These are phyloP conservation scores for Aspergillus hancockii DNA, from an alignment of 495 filamentous ascomycete genomes.

Conservation along the genomic window DNA sequence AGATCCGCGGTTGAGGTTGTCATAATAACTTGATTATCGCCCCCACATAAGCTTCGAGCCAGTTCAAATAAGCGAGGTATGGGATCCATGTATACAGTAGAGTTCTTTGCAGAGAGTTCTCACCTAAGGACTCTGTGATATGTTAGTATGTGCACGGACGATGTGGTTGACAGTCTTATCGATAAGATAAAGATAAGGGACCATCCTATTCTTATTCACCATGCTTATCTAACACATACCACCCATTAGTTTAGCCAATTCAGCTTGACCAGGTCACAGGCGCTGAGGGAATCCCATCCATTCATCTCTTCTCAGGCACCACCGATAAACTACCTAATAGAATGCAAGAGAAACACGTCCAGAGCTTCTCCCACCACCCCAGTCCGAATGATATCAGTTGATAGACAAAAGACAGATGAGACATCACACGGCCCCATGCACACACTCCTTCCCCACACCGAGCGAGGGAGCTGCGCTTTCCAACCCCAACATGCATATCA, in stretches of 20 bases:
- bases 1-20: slow-evolving; percentile 3
- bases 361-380: not conserved
- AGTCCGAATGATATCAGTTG: not conserved
- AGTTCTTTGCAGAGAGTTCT: not conserved
- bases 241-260: not conserved
- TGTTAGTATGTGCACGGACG: too few species aligned
- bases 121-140: not conserved
- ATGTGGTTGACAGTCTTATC: not conserved
- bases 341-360: not conserved
- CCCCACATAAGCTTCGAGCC: too few species aligned
- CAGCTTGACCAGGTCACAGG: not conserved
- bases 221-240: not conserved
- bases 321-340: not conserved
- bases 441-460: not conserved
- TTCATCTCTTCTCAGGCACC: not conserved
- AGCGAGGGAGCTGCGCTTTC: not conserved
- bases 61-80: too few species aligned
- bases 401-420: slow-evolving; percentile 1
- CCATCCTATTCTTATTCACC: not conserved
- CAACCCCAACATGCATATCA: slow-evolving; percentile 1
- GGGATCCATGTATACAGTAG: too few species aligned
- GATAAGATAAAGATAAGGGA: not conserved
- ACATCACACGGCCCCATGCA: not conserved
- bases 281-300: not conserved
- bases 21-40: slow-evolving; percentile 1